phyloP scores from a whole-genome alignment of 2,329 filamentous ascomycete species.

The Diaporthe ampelina region DNA sequence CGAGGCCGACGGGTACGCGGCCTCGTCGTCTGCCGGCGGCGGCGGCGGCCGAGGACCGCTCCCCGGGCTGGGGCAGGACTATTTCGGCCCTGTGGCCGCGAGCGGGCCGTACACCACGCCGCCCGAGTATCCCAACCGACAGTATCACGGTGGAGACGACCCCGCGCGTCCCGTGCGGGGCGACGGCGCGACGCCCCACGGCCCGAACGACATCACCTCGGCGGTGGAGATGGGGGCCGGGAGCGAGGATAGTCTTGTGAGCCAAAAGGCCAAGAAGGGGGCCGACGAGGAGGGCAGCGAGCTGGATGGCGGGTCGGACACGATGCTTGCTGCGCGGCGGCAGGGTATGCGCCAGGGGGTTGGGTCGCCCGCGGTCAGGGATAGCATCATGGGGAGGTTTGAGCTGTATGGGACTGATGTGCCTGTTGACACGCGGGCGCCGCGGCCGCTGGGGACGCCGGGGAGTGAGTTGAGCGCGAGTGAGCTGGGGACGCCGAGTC shows the following conservation, averaged over 20 bases:
- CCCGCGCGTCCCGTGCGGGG: constrained; percentile 55
- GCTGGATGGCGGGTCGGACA: constrained; percentile 20
- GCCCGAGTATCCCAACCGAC: constrained; percentile 42
- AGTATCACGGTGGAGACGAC: constrained; percentile 40
- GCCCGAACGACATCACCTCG: constrained; percentile 63
- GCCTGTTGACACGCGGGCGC: constrained; percentile 11
- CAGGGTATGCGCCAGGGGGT: constrained; percentile 41
- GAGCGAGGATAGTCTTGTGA: not conserved
- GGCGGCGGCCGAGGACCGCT: constrained; percentile 39
- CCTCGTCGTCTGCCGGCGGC: constrained; percentile 42
- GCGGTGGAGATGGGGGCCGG: constrained; percentile 65
- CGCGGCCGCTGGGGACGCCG: constrained; percentile 37
- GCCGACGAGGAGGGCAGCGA: constrained; percentile 15
- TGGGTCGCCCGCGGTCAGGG: constrained; percentile 36
- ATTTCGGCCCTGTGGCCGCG: constrained; percentile 19
- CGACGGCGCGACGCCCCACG: constrained; percentile 56
- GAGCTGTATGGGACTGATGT: constrained; percentile 58
- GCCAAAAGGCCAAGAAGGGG: not conserved
- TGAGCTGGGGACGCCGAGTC: constrained; percentile 39
- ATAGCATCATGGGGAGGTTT: constrained; percentile 52
- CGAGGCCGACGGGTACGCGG: constrained; percentile 46
- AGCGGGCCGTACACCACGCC: constrained; percentile 60
- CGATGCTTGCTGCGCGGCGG: constrained; percentile 37
- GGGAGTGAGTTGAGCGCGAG: constrained; percentile 37
- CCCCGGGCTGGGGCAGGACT: constrained; percentile 48